Conservation (phyloP, 805 yeast species). For the Ogataea zsoltii region DNA sequence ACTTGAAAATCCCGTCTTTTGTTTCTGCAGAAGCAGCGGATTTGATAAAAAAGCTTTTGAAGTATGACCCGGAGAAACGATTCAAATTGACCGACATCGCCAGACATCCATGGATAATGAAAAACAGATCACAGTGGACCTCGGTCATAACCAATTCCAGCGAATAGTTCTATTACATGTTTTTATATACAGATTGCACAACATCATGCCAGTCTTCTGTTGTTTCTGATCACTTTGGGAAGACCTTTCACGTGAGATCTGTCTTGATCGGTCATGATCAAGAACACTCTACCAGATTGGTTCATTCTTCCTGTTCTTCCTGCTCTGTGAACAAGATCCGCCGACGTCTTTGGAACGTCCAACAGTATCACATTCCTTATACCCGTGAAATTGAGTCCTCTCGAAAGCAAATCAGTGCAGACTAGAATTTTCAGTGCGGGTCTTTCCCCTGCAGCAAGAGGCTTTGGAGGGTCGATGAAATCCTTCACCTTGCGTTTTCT, state of each 20-base stretch:
- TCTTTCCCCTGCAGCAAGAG: conserved; percentile 36
- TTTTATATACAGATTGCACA: conserved; percentile 4
- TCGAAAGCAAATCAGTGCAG: conserved; percentile 84
- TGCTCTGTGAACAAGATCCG: conserved; percentile 85
- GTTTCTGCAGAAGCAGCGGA: conserved; percentile 77
- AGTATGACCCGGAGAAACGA: conserved; percentile 69
- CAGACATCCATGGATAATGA: conserved; percentile 81
- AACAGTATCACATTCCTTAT: conserved; percentile 79
- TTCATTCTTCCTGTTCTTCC: conserved; percentile 96
- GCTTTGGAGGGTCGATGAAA: conserved; percentile 63
- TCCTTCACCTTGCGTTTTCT: conserved; percentile 56
- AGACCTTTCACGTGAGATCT: conserved; percentile 82
- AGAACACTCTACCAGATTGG: conserved; percentile 82
- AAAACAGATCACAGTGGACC: conserved; percentile 65
- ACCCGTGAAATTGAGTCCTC: conserved; percentile 86
- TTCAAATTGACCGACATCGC: conserved; percentile 60
- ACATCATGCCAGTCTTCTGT: conserved; percentile 35
- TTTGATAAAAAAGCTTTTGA: conserved; percentile 62
- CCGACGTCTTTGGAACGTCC: conserved; percentile 83
- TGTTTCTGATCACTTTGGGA: conserved; percentile 64
- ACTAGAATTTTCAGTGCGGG: conserved; percentile 64
- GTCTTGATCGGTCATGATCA: conserved; percentile 67
- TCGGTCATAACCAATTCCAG: conserved; percentile 13
- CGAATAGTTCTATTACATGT: not conserved
- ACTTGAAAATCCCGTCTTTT: conserved; percentile 67